Conservation (phyloP, 1,284 basidiomycete genomes). For the Heterobasidion annosum region DNA sequence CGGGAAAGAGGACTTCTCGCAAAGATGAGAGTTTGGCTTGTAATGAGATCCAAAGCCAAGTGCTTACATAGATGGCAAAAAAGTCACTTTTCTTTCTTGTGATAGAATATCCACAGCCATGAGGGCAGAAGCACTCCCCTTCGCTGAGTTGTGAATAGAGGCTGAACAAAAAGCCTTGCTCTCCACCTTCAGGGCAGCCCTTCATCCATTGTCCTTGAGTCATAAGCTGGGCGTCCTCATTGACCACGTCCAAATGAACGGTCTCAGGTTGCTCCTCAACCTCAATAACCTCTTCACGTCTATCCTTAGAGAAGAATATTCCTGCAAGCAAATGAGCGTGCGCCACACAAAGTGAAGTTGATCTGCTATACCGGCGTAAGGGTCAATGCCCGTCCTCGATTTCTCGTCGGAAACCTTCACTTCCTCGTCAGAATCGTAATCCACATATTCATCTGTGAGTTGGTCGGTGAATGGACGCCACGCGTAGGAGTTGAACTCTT, state of each 20-base stretch:
- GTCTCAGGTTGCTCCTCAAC: slow-evolving; percentile 70
- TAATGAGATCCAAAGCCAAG: background rate
- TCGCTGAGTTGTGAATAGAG: slow-evolving; percentile 69
- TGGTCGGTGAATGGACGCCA: slow-evolving; percentile 2
- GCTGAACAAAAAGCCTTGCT: slow-evolving; percentile 81
- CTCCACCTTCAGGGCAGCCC: slow-evolving; percentile 86
- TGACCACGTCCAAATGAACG: slow-evolving; percentile 32
- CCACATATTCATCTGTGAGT: slow-evolving; percentile 44
- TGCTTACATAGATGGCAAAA: slow-evolving; percentile 72
- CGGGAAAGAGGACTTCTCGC: slow-evolving; percentile 57
- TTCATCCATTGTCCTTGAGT: slow-evolving; percentile 94
- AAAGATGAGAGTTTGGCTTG: background rate
- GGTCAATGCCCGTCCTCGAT: slow-evolving; percentile 53
- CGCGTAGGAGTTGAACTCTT: background rate
- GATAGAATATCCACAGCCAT: slow-evolving; percentile 56
- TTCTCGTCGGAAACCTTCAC: slow-evolving; percentile 28
- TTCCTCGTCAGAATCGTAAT: slow-evolving; percentile 74
- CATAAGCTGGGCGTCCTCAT: slow-evolving; percentile 55
- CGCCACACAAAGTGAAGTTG: background rate
- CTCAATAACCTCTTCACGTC: slow-evolving; percentile 80
- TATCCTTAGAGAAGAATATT: slow-evolving; percentile 87
- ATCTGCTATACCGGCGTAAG: slow-evolving; percentile 61
- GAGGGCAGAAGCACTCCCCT: slow-evolving; percentile 58
- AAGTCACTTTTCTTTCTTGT: slow-evolving; percentile 66
- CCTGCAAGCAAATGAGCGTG: slow-evolving; percentile 31